Percentiles rank a stretch among this genome's conserved stretches.
These are phyloP conservation scores for Angophora floribunda DNA, from an alignment of 345 rosid genomes.

Conservation along the genomic window DNA sequence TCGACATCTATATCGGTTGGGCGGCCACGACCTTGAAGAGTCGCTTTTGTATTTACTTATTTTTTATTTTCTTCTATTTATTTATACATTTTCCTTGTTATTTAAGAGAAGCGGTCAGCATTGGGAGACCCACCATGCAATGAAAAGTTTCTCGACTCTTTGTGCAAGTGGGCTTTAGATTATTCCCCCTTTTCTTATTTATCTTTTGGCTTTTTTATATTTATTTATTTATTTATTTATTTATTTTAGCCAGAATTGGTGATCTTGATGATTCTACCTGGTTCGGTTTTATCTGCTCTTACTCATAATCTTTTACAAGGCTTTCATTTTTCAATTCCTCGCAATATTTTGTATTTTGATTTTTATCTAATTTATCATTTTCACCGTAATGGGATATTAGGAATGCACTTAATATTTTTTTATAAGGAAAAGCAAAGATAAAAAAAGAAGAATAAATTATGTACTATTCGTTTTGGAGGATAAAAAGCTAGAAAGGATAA, in stretches of 20 bases:
- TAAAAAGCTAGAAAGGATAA: background rate
- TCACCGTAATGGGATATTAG: accelerated
- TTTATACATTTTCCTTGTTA: no score
- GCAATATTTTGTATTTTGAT: background rate
- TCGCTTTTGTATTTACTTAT: background rate
- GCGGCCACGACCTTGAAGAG: background rate
- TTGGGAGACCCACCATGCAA: background rate
- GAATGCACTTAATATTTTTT: accelerated
- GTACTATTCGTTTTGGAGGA: background rate
- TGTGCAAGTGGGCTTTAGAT: background rate
- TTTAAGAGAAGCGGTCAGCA: background rate
- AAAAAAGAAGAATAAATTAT: background rate
- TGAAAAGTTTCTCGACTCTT: background rate
- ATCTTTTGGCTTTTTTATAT: background rate
- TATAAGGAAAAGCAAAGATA: background rate
- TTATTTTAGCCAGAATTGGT: background rate
- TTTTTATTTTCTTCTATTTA: background rate
- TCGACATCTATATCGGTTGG: background rate
- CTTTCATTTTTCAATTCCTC: background rate
- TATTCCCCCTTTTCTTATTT: background rate
- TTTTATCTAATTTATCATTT: accelerated
- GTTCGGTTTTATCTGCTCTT: background rate
- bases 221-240: background rate
- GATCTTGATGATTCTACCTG: background rate
- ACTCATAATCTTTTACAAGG: background rate